Percentiles rank a stretch among this genome's conserved stretches.
Conservation (phyloP, 192 early-diverging fungal genomes). For the Entomortierella beljakovae region DNA sequence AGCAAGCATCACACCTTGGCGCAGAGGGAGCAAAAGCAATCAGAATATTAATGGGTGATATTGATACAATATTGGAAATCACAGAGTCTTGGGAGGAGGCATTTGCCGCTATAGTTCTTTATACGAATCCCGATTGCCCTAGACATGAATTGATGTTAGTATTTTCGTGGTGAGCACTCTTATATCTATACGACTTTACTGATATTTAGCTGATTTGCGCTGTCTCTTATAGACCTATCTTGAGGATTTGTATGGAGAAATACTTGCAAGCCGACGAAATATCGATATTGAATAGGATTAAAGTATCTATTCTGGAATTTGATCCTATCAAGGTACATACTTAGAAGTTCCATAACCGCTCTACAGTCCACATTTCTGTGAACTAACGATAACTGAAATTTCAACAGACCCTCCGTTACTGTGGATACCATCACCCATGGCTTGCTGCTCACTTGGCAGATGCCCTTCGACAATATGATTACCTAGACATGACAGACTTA, state of each 20-base stretch:
- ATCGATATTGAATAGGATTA: conserved; percentile 56
- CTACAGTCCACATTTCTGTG: too few relatives aligned
- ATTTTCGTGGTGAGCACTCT: background rate
- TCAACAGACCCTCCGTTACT: conserved; percentile 34
- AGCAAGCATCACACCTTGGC: conserved; percentile 14
- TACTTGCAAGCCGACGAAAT: conserved; percentile 47
- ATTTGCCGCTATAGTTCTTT: conserved; percentile 62
- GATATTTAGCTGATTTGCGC: background rate
- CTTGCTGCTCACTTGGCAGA: conserved; percentile 71
- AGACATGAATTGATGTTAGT: conserved; percentile 39
- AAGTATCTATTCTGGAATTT: conserved; percentile 45
- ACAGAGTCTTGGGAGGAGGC: conserved; percentile 64
- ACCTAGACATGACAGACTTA: conserved; percentile 60
- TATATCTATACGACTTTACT: too few relatives aligned
- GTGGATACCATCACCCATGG: conserved; percentile 60
- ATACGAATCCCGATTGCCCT: conserved; percentile 56
- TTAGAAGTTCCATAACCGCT: too few relatives aligned
- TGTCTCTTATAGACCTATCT: conserved; percentile 23
- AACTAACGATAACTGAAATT: background rate
- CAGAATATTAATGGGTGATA: conserved; percentile 48
- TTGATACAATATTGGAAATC: conserved; percentile 48
- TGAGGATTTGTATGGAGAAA: conserved; percentile 19
- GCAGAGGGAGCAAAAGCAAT: conserved; percentile 8
- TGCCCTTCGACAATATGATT: conserved; percentile 47
- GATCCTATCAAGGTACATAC: conserved; percentile 57